A percentile compares a stretch with the other conserved stretches of the same genome.
These are phyloP conservation scores for Pseudoscleropodium purum DNA, from an alignment of 225 moss, liverwort and hornwort genomes.

Conservation along the genomic window DNA sequence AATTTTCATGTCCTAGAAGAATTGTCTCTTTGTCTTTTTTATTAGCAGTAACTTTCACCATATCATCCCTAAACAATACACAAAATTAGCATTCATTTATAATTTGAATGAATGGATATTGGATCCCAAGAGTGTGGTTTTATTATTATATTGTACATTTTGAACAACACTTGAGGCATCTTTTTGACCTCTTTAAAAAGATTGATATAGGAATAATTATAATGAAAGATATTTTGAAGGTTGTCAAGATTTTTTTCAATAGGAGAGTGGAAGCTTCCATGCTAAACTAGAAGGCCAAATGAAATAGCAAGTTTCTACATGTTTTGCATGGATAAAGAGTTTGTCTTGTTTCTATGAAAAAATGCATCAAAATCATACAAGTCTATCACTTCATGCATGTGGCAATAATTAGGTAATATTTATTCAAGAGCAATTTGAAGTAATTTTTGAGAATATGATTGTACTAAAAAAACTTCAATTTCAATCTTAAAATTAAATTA, in stretches of 20 bases:
- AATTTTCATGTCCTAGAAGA: background rate
- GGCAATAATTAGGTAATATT: background rate
- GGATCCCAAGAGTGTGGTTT: rapidly evolving
- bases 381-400: rapidly evolving
- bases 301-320: background rate
- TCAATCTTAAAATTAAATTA: background rate
- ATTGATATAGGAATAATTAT: background rate
- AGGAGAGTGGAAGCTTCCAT: background rate
- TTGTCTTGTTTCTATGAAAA: background rate
- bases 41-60: background rate
- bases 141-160: no score
- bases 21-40: background rate
- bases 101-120: background rate
- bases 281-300: no score
- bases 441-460: background rate
- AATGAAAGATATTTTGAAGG: background rate
- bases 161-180: background rate
- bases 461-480: background rate
- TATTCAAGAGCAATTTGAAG: background rate
- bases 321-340: background rate
- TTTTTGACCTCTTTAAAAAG: background rate
- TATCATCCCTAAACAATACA: background rate
- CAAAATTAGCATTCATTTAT: background rate
- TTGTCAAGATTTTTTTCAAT: background rate
- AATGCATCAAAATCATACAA: background rate